These are phyloP conservation scores for Epichloe amarillans DNA, from an alignment of 2,329 filamentous ascomycete genomes.

Conservation along the genomic window DNA sequence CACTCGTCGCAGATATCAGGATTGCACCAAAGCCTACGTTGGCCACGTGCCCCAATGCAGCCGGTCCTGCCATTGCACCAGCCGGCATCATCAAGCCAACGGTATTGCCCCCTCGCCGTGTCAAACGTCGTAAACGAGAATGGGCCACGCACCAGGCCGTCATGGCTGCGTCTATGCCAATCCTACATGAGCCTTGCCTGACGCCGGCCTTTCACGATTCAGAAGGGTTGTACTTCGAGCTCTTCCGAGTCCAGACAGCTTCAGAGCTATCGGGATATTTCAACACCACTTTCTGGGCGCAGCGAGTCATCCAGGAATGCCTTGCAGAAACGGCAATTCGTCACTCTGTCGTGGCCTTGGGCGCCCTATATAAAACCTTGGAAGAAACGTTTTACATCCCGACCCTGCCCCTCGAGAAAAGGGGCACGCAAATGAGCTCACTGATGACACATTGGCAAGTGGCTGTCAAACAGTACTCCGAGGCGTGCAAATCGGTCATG, in stretches of 20 bases:
- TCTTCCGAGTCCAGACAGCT: constrained; percentile 48
- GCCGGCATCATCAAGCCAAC: constrained; percentile 9
- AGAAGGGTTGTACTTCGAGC: constrained; percentile 47
- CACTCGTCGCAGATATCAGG: constrained; percentile 31
- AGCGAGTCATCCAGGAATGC: constrained; percentile 48
- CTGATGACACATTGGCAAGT: constrained; percentile 43
- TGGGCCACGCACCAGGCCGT: neutral
- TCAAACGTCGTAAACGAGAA: constrained; percentile 9
- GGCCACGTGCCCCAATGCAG: constrained; percentile 11
- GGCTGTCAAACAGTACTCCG: constrained; percentile 45
- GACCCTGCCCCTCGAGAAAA: constrained; percentile 5
- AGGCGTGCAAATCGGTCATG: constrained; percentile 39
- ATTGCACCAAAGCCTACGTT: constrained; percentile 35
- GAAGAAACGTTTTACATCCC: constrained; percentile 42
- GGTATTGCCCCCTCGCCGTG: constrained; percentile 20
- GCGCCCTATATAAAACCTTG: constrained; percentile 53
- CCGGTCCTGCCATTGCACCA: constrained; percentile 5
- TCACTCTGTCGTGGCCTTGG: constrained; percentile 52
- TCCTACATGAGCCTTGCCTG: constrained; percentile 29
- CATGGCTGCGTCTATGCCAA: constrained; percentile 7
- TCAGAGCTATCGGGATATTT: constrained; percentile 54
- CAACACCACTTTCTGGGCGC: constrained; percentile 51
- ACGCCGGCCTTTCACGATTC: constrained; percentile 34
- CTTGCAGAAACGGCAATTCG: constrained; percentile 47
- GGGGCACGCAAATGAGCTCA: constrained; percentile 16